Percentiles rank a stretch among this genome's conserved stretches.
phyloP scores from a whole-genome alignment of 306 rosid genomes.

The Citrullus amarus region DNA sequence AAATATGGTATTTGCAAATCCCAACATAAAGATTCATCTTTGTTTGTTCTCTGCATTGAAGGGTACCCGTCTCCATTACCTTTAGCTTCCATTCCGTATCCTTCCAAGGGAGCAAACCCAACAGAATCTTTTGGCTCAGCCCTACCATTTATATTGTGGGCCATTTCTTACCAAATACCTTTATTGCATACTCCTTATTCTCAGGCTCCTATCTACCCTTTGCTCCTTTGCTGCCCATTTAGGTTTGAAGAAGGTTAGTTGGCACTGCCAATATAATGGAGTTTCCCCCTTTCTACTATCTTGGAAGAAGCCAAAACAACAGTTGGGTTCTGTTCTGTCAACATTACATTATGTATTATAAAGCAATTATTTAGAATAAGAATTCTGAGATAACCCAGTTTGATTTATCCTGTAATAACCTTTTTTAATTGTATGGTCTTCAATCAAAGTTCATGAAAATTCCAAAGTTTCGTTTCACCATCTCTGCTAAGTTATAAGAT shows the following conservation, averaged over 20 bases:
- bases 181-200: not conserved
- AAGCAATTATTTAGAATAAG: not conserved
- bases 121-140: conserved; percentile 48
- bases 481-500: not conserved
- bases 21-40: conserved; percentile 19
- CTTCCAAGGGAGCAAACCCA: conserved; percentile 60
- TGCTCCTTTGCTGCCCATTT: not conserved
- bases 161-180: conserved; percentile 14
- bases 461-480: not conserved
- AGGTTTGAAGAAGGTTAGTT: conserved; percentile 4
- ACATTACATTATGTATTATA: not conserved
- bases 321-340: not conserved
- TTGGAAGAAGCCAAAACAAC: not conserved
- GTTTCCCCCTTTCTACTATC: not conserved
- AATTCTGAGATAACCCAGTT: not conserved
- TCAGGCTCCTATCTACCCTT: conserved; percentile 7
- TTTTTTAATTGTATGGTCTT: not conserved
- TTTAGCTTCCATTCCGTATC: conserved; percentile 14
- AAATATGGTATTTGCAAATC: conserved; percentile 13
- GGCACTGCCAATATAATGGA: not conserved
- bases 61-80: not conserved
- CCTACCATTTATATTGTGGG: conserved; percentile 42
- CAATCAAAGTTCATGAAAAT: not conserved
- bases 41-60: conserved; percentile 12
- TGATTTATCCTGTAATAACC: not conserved